Conservation (phyloP, 1,284 basidiomycete genomes). For the Ustilago hordei region DNA sequence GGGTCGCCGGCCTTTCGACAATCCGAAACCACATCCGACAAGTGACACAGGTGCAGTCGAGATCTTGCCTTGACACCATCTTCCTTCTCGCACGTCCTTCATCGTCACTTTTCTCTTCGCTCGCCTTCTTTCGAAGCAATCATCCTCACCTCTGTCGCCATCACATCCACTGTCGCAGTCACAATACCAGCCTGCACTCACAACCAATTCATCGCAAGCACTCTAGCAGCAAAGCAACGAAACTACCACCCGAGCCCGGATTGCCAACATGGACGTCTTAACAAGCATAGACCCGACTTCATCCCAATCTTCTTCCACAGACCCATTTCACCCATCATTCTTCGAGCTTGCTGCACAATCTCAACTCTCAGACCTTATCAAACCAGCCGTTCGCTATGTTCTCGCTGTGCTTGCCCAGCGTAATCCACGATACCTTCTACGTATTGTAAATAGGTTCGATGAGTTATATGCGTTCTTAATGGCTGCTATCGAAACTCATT, state of each 20-base stretch:
- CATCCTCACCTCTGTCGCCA: neutral
- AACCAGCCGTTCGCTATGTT: slow-evolving; percentile 95
- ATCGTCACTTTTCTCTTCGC: slow-evolving; percentile 2
- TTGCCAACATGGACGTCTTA: slow-evolving; percentile 51
- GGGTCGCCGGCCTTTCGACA: slow-evolving; percentile 3
- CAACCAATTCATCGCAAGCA: too few relatives aligned
- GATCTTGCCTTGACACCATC: neutral
- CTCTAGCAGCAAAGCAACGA: too few relatives aligned
- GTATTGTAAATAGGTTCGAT: slow-evolving; percentile 93
- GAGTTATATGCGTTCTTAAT: slow-evolving; percentile 92
- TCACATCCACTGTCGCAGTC: too few relatives aligned
- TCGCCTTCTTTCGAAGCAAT: too few relatives aligned
- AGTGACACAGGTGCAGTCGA: neutral
- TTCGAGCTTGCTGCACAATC: slow-evolving; percentile 97
- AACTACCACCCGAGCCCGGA: too few relatives aligned
- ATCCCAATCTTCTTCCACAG: slow-evolving; percentile 44
- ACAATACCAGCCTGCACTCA: neutral
- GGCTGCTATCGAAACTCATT: slow-evolving; percentile 89
- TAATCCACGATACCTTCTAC: slow-evolving; percentile 90
- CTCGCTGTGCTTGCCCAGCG: slow-evolving; percentile 91
- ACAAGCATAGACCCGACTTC: slow-evolving; percentile 58
- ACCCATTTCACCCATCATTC: slow-evolving; percentile 81
- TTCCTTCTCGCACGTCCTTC: neutral
- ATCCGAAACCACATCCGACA: slow-evolving; percentile 10
- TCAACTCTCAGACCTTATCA: slow-evolving; percentile 89